Conservation (phyloP, 2,329 filamentous ascomycete genomes). For the Fusarium multiceps region DNA sequence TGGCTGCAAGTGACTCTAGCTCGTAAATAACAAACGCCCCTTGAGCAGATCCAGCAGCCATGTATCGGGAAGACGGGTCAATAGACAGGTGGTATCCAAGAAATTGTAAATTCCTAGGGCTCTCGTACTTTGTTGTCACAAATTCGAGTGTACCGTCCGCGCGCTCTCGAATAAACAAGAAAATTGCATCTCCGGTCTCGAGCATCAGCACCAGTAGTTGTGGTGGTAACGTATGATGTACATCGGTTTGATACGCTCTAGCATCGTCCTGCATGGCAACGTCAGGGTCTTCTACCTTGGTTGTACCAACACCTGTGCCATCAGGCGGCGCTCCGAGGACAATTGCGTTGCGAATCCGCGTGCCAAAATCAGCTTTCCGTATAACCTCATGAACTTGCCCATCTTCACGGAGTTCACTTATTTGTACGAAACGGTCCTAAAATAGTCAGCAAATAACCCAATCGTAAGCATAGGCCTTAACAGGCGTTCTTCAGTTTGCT, state of each 20-base stretch:
- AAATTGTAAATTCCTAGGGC: conserved; percentile 68
- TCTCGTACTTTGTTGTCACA: conserved; percentile 66
- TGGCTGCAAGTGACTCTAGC: conserved; percentile 66
- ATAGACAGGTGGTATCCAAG: conserved; percentile 76
- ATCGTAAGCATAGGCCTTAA: background rate
- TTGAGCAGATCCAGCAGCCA: conserved; percentile 77
- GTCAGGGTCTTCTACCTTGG: conserved; percentile 57
- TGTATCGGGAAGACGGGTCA: conserved; percentile 77
- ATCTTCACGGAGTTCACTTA: conserved; percentile 77
- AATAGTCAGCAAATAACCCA: conserved; percentile 21
- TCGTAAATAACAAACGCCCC: conserved; percentile 78
- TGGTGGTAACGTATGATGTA: conserved; percentile 66
- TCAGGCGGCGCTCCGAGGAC: conserved; percentile 70
- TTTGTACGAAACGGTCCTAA: conserved; percentile 81
- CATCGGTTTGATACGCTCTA: conserved; percentile 11
- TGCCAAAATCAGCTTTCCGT: conserved; percentile 82
- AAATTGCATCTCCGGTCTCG: conserved; percentile 77
- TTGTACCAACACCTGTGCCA: conserved; percentile 38
- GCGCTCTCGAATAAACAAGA: conserved; percentile 72
- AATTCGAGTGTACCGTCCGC: conserved; percentile 66
- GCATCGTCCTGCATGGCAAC: conserved; percentile 51
- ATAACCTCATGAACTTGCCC: conserved; percentile 79
- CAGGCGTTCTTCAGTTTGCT: conserved; percentile 4
- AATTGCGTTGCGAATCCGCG: conserved; percentile 80
- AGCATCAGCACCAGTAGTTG: conserved; percentile 84